phyloP scores from a whole-genome alignment of 2,329 filamentous ascomycete species.

The Aspergillus amoenus region DNA sequence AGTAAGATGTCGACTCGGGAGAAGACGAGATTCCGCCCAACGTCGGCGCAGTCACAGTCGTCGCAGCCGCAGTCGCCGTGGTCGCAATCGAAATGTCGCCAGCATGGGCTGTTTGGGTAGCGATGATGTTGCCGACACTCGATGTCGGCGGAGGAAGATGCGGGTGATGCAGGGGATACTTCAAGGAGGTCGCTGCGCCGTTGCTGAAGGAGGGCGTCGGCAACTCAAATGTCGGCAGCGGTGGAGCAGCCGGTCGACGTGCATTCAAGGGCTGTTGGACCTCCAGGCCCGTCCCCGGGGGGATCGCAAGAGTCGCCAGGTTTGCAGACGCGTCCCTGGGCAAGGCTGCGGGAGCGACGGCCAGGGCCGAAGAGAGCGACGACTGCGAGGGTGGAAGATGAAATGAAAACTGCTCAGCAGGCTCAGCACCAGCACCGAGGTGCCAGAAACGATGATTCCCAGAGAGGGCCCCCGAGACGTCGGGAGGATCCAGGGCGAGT shows the following conservation, averaged over 20 bases:
- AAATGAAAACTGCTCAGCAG: slow-evolving; percentile 32
- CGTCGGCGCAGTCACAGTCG: slow-evolving; percentile 41
- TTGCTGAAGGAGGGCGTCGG: slow-evolving; percentile 54
- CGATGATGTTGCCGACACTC: slow-evolving; percentile 62
- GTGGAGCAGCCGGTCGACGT: slow-evolving; percentile 67
- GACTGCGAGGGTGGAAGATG: too few species aligned
- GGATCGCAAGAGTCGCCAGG: slow-evolving; percentile 63
- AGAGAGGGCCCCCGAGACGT: slow-evolving; percentile 46
- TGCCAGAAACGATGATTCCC: slow-evolving; percentile 52
- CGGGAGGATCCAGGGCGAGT: slow-evolving; percentile 51
- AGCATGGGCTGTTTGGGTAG: slow-evolving; percentile 61
- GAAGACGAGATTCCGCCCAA: slow-evolving; percentile 24
- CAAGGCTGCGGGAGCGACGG: not conserved
- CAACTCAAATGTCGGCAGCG: slow-evolving; percentile 68
- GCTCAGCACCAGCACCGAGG: slow-evolving; percentile 18
- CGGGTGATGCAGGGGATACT: slow-evolving; percentile 43
- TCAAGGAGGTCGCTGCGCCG: slow-evolving; percentile 42
- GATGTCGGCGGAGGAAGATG: slow-evolving; percentile 47
- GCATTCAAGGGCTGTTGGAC: slow-evolving; percentile 62
- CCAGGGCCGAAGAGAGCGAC: slow-evolving; percentile 5
- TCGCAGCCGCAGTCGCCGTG: slow-evolving; percentile 50
- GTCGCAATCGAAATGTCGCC: slow-evolving; percentile 39
- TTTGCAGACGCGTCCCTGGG: slow-evolving; percentile 42
- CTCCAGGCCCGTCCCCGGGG: slow-evolving; percentile 60
- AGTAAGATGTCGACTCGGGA: slow-evolving; percentile 52